Base-by-base conservation (phyloP, 495 filamentous ascomycete genomes). In the Penicillium goetzii region DNA sequence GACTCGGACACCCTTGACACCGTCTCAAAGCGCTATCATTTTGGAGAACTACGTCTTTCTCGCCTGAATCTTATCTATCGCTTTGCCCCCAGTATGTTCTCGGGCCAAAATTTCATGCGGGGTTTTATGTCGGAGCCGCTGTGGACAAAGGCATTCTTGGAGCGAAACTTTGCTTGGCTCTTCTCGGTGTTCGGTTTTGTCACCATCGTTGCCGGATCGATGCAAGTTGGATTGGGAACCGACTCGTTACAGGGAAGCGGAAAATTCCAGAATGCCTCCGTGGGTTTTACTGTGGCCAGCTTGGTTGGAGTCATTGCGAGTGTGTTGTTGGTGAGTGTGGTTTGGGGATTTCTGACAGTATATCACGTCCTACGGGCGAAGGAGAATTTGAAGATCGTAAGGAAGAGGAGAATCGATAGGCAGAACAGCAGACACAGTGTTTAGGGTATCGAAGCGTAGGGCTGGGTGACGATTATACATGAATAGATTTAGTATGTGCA, bases 191-290 rank as follows among this genome's bases (percentile, higher is more conserved):
- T 62, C 33, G 51, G 51, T 23, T 56, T 62, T 38, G 51, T 62
- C 0, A 56, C 51, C 5, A 62, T 62, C 28, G 52, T 62, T 2
- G 51, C 51, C 1, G 52, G 60, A 4, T 55, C 60, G 6, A 56
- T 62, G 60, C 60, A 62, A 19, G 60, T 56, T 21, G 60, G 60
- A 1, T 17, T 62, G 43, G 60, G 60, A 12, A 62, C 60, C 15
- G 38, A 49, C 25, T 56, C 30, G n/a, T 49, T 62, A 19, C 34
- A 49, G 15, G 52, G 21, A 3, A 50, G 14, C 26, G 38, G 11
- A 0, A 17, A 23, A 4, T 62, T 62, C 30, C 60, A 62, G 25
- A 21, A 40, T 11, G 60, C 51, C 25, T 62, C 60, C 4, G 60
- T 56, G 11, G 60, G 55, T 1, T 62, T 62, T 14, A 56, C 51